Base-by-base conservation (phyloP, 805 yeast genomes). In the Ogataea saltuana region DNA sequence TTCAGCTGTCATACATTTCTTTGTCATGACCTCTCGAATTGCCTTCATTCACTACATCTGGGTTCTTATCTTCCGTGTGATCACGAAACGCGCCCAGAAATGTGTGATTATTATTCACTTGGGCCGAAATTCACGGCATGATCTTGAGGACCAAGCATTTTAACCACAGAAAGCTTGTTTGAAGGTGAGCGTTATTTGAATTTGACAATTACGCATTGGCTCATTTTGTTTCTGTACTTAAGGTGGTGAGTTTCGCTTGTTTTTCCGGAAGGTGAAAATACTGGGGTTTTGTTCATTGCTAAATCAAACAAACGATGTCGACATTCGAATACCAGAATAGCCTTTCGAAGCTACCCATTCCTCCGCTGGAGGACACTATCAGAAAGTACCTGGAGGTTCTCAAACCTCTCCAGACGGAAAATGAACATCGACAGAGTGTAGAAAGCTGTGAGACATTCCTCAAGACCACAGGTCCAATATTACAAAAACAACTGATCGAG, bases 371-470 rank as follows among this genome's bases (percentile, higher is more conserved):
- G 25, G 81, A 79, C 39, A 84, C 96, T 0, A 78, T 93, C 55
- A 56, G 68, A 15, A 72, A 74, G 53, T 89, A 88, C 58, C 67
- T 89, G 42, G 73, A 74, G 16, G 83, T 79, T 8, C 70, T 89
- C 29, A 76, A 78, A 59, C 96, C 97, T 0, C 69, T 89, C n/a
- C 96, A 87, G 63, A 85, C 88, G 5, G 83, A 80, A 34, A 68
- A 65, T 26, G 96, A 88, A 60, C 85, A 85, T 59, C 63, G 64
- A 40, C 69, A 70, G 31, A 86, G 96, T 1, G 59, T 71, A 4
- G 66, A 61, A 9, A 86, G 87, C 2, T 83, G 86, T 42, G 63
- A 68, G 29, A 56, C 68, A 50, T 81, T 85, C 64, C 60, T 86
- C 45, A 67, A 73, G 43, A 65, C 75, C 57, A 72, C 65, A 61